phyloP scores from a whole-genome alignment of 2,329 filamentous ascomycete species.

The Fusarium sp. region DNA sequence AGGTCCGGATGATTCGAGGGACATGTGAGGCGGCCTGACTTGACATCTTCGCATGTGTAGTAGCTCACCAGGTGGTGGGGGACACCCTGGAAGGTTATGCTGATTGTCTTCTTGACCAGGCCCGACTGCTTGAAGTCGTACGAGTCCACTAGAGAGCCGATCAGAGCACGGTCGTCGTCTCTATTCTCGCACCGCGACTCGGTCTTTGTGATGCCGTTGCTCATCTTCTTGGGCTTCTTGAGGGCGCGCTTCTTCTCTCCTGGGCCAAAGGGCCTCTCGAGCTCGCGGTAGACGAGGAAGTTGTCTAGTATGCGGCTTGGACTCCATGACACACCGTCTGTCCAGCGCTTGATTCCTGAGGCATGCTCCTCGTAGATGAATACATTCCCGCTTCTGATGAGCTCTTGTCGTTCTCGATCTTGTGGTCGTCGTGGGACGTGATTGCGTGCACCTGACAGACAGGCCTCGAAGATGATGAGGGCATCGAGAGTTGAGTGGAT shows the following conservation, averaged over 20 bases:
- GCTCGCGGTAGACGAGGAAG: constrained; percentile 86
- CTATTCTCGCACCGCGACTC: constrained; percentile 25
- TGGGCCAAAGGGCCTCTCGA: constrained; percentile 81
- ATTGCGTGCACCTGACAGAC: constrained; percentile 74
- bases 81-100: constrained; percentile 78
- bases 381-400: constrained; percentile 86
- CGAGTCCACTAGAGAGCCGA: constrained; percentile 89
- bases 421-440: constrained; percentile 88
- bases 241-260: constrained; percentile 88
- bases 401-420: constrained; percentile 80
- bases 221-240: constrained; percentile 69
- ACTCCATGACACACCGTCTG: constrained; percentile 91
- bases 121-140: constrained; percentile 88
- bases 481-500: constrained; percentile 80
- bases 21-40: constrained; percentile 67
- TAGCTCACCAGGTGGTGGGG: constrained; percentile 91
- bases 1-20: constrained; percentile 63
- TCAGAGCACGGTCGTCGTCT: constrained; percentile 61
- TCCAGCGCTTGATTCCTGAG: constrained; percentile 95
- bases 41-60: constrained; percentile 85
- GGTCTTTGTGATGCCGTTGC: constrained; percentile 54
- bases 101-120: constrained; percentile 93
- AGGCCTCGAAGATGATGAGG: constrained; percentile 83
- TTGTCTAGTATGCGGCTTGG: constrained; percentile 88
- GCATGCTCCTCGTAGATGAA: constrained; percentile 94